Evolutionary conservation across 2,329 filamentous ascomycete species (phyloP).

Genomic region (Alternaria postmessia): DNA sequence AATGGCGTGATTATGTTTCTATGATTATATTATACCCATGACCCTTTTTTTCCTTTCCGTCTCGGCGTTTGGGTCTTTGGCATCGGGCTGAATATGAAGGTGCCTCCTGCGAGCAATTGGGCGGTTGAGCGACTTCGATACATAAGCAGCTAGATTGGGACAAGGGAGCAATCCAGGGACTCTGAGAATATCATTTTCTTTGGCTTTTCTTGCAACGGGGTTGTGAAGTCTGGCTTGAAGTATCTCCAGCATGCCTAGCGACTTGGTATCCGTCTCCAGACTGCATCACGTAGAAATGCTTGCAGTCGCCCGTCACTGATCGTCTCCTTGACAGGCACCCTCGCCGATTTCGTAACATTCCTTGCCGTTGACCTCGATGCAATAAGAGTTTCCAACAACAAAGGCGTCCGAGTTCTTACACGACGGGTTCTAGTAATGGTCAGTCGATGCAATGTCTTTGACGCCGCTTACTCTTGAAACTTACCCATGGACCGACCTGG

Average conservation of each 20-base stretch:
- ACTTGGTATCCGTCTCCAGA: not conserved
- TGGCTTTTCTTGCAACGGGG: not conserved
- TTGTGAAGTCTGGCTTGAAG: not conserved
- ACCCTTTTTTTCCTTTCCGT: not conserved
- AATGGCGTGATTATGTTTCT: not conserved
- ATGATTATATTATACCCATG: slow-evolving; percentile 5
- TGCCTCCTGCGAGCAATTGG: not conserved
- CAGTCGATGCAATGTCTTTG: not conserved
- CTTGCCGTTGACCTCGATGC: not conserved
- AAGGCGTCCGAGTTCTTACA: not conserved
- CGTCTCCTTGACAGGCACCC: not conserved
- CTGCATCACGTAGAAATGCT: not conserved
- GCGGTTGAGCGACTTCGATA: not conserved
- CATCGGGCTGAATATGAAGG: not conserved
- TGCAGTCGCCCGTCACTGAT: not conserved
- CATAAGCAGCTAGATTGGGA: not conserved
- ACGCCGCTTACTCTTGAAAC: not conserved
- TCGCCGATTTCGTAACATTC: not conserved
- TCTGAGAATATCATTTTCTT: not conserved
- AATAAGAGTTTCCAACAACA: not conserved
- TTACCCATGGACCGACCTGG: not conserved
- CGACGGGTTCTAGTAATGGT: not conserved
- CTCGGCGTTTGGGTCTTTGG: not conserved
- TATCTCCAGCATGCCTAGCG: not conserved
- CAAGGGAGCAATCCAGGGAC: not conserved